Evolutionary conservation across 495 filamentous ascomycete species (phyloP).

Genomic region (Corynascus novoguineensis): DNA sequence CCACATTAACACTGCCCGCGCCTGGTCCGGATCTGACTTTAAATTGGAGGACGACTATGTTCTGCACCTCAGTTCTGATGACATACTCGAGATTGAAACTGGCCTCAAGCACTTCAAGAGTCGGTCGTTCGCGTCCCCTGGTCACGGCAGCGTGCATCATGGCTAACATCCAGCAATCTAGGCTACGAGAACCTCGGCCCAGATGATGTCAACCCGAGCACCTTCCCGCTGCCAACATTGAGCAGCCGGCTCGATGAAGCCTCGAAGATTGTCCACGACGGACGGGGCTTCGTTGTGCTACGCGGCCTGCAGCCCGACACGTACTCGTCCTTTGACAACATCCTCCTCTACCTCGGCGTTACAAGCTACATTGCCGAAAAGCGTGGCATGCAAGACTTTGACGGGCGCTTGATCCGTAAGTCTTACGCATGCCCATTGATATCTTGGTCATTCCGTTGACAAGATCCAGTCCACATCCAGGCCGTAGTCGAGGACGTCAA

Average conservation of each 20-base stretch:
- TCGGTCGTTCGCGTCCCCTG: neutral
- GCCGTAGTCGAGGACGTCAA: slow-evolving; percentile 25
- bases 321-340: slow-evolving; percentile 27
- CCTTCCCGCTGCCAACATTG: slow-evolving; percentile 25
- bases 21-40: slow-evolving; percentile 27
- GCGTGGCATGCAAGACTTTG: slow-evolving; percentile 29
- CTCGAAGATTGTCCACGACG: slow-evolving; percentile 23
- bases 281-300: slow-evolving; percentile 25
- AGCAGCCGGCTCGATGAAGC: slow-evolving; percentile 13
- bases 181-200: slow-evolving; percentile 17
- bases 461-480: slow-evolving; percentile 25
- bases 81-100: slow-evolving; percentile 26
- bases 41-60: slow-evolving; percentile 25
- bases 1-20: slow-evolving; percentile 20
- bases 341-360: slow-evolving; percentile 30
- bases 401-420: slow-evolving; percentile 30
- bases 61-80: slow-evolving; percentile 18
- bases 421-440: too few species aligned
- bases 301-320: slow-evolving; percentile 27
- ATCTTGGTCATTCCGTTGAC: neutral
- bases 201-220: slow-evolving; percentile 21
- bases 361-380: slow-evolving; percentile 32
- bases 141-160: neutral
- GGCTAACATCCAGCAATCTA: neutral
- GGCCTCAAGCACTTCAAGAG: slow-evolving; percentile 26